Evolutionary conservation across 1,284 basidiomycete genomes (phyloP), one percentile per base, ranked within the genome.

Genomic region (Apiotrichum domesticum): DNA sequence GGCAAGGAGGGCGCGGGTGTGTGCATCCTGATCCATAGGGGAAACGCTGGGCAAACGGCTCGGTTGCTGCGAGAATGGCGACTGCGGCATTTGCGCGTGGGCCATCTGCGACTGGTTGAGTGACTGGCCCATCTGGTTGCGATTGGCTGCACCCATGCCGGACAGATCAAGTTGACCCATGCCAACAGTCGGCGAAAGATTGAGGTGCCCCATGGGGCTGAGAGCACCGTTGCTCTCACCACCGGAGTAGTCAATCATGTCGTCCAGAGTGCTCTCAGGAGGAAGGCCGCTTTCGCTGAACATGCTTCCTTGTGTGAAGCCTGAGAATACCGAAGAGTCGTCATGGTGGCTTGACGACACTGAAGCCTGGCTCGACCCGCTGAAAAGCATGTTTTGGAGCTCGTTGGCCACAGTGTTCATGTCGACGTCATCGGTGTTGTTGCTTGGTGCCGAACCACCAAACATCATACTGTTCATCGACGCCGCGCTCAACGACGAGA

Each of bases 241-340:
- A 33, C 71, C 72, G 8, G 73, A 67, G 55, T 68, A 73, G 54
- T 73, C 68, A 42, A 71, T 66, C 59, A 71, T 70, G 42, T 66
- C 64, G 53, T 72, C 69, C 56, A 71, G 65, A 9, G 47, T 39
- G 52, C 60, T 64, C 32, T 65, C 63, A 3, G 72, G 71, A 10
- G 66, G 64, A 11, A 71, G 50, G 7, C 68, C 70, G 50, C 66
- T 69, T 21, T 73, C 62, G 51, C 69, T 72, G 60, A 65, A 75
- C 33, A 71, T 52, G 15, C 58, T 63, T 32, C 56, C 54, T 15
- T 50, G 51, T 13, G 56, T 50, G 54, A 66, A 66, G 32, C 56
- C 63, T 13, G 71, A 73, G 57, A 67, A 72, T 14, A 61, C 63
- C 0, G 70, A 72, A 33, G 62, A 57, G 35, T 64, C 65, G 52